Percentiles rank a stretch among this genome's conserved stretches.
phyloP scores from a whole-genome alignment of 352 stramenopile genomes.

The Globisporangium spinosum region DNA sequence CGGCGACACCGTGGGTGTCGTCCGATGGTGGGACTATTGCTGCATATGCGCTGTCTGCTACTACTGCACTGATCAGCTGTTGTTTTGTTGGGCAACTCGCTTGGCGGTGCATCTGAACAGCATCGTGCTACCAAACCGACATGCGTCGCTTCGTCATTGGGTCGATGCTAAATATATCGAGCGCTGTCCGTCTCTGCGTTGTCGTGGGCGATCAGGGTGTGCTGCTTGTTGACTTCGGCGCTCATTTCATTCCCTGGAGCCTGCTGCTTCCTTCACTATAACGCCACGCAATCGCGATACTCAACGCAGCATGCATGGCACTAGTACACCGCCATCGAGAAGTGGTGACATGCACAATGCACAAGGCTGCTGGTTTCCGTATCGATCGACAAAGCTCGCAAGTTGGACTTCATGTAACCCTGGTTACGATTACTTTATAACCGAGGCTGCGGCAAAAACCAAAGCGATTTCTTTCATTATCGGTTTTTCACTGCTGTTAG shows the following conservation, averaged over 20 bases:
- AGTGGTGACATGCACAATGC: neutral
- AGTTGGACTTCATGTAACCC: neutral
- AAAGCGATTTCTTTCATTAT: neutral
- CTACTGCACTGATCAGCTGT: no score
- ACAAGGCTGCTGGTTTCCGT: neutral
- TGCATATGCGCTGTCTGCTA: conserved; percentile 13
- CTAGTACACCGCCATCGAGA: neutral
- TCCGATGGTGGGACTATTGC: conserved; percentile 9
- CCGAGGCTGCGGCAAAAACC: neutral
- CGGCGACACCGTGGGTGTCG: conserved; percentile 24
- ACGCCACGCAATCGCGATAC: neutral
- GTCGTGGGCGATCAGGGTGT: no score
- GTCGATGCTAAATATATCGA: neutral
- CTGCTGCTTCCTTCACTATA: neutral
- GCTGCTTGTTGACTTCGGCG: no score
- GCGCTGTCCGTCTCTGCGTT: neutral
- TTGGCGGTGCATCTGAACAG: neutral
- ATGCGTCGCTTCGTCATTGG: neutral
- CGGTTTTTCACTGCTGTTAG: neutral
- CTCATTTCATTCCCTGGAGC: no score
- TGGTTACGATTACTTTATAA: neutral
- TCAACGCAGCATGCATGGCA: neutral
- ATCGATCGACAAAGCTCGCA: neutral
- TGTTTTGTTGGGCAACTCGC: neutral
- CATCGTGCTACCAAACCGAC: neutral